Base-by-base conservation (phyloP, 1,139 yeast genomes). In the Tardiomyces digboiensis region DNA sequence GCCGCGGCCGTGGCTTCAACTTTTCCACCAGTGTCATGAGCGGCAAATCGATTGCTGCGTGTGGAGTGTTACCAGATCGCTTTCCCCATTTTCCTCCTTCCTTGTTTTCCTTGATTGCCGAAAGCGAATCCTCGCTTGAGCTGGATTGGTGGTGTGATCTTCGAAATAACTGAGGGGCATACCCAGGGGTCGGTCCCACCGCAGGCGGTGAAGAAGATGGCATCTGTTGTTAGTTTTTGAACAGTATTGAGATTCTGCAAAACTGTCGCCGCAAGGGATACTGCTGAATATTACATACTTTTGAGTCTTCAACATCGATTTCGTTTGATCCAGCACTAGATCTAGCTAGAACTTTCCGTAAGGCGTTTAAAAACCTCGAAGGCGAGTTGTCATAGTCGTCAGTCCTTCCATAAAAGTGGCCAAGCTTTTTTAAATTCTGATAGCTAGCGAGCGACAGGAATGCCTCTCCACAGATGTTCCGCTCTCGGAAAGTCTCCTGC, bases 381-480 rank as follows among this genome's bases (percentile, higher is more conserved):
- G 65, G 84, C 29, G 74, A 74, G 48, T 68, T 72, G 46, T 62
- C 74, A 45, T 73, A 72, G 33, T 55, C 55, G 14, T 67, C 74
- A 42, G 59, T 64, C 43, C 65, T 62, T 5, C 33, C 33, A 38
- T 72, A 59, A 48, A 75, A 68, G 45, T 51, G 55, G 12, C 66
- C 67, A 19, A 64, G 52, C 19, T 52, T 47, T 54, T 73, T 58
- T 52, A 78, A 64, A 39, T 71, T 72, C 38, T 81, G 87, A 58
- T 83, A 83, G 44, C 81, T 85, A 38, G 80, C 75, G 50, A 88
- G 66, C 45, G 77, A 80, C 21, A 87, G 64, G 55, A 87, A 87
- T 33, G 75, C 66, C 43, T 76, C 74, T 0, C 91, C 89, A 5
- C 72, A 68, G 2, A 86, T 70, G 46, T 78, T 78, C 50, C 80